Conservation (phyloP, 1,139 yeast species). For the Geotrichum fermentans region DNA sequence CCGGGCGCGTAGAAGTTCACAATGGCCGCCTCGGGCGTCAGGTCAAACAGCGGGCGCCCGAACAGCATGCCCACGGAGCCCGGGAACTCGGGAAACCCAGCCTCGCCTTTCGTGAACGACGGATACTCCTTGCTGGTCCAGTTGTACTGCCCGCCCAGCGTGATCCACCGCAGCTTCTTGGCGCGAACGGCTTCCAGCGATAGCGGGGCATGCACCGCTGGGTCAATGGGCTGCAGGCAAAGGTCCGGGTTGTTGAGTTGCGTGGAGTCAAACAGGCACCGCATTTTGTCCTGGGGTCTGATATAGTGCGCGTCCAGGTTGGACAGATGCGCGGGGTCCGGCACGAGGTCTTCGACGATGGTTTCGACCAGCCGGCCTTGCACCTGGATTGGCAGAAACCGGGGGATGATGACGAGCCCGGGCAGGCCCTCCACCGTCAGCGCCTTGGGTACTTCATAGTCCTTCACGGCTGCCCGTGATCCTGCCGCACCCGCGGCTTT, state of each 20-base stretch:
- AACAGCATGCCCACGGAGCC: constrained; percentile 30
- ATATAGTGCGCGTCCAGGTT: constrained; percentile 38
- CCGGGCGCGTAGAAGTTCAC: constrained; percentile 44
- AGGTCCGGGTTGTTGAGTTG: constrained; percentile 1
- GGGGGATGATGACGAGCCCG: constrained; percentile 35
- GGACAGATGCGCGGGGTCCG: constrained; percentile 35
- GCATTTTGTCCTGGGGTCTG: constrained; percentile 20
- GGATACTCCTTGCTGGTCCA: constrained; percentile 45
- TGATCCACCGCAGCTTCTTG: constrained; percentile 42
- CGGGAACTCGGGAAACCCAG: constrained; percentile 40
- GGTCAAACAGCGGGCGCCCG: constrained; percentile 25
- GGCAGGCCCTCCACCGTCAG: constrained; percentile 34
- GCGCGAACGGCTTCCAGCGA: constrained; percentile 23
- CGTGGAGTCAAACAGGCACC: constrained; percentile 26
- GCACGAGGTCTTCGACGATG: constrained; percentile 35
- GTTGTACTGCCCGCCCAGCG: constrained; percentile 45
- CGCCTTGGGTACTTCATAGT: constrained; percentile 1
- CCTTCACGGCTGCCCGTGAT: neutral
- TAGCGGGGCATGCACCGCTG: constrained; percentile 12
- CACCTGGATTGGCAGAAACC: constrained; percentile 27
- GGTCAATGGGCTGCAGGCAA: constrained; percentile 7
- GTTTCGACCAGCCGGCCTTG: constrained; percentile 34
- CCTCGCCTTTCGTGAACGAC: constrained; percentile 33
- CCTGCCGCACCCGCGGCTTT: neutral
- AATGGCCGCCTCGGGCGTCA: constrained; percentile 42